Evolutionary conservation across 169 alveolate genomes (phyloP).

Genomic region (Eimeria tenella): DNA sequence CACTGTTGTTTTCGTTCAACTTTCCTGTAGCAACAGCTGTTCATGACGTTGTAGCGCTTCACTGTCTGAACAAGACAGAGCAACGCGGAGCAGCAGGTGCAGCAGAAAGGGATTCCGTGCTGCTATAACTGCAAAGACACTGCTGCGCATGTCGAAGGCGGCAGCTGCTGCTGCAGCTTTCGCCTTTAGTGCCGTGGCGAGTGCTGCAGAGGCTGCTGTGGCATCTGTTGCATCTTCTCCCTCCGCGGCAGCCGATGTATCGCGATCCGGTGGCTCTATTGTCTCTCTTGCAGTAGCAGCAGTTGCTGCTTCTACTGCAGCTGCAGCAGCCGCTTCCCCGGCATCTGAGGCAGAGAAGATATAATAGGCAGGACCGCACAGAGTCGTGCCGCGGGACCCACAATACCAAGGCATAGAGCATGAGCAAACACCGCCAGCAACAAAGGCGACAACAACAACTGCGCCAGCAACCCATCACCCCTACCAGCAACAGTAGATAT

Average conservation of each 20-base stretch:
- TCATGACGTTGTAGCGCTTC: constrained; percentile 30
- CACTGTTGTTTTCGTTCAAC: neutral
- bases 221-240: constrained; percentile 4
- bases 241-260: neutral
- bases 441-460: neutral
- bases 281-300: neutral
- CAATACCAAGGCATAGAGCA: neutral
- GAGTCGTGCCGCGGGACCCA: too few relatives aligned
- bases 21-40: constrained; percentile 48
- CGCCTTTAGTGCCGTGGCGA: neutral
- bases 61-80: neutral
- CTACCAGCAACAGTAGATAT: constrained; percentile 36
- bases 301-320: constrained; percentile 23
- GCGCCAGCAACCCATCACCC: neutral
- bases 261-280: neutral
- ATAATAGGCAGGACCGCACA: too few relatives aligned
- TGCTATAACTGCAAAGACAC: constrained; percentile 32
- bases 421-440: neutral
- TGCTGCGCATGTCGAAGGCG: constrained; percentile 53
- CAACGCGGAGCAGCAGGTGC: constrained; percentile 48
- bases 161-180: constrained; percentile 48
- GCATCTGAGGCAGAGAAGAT: constrained; percentile 35
- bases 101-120: constrained; percentile 18
- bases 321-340: neutral
- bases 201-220: constrained; percentile 28